Evolutionary conservation across 2,329 filamentous ascomycete genomes (phyloP).

Genomic region (Penicillium corylophilum): DNA sequence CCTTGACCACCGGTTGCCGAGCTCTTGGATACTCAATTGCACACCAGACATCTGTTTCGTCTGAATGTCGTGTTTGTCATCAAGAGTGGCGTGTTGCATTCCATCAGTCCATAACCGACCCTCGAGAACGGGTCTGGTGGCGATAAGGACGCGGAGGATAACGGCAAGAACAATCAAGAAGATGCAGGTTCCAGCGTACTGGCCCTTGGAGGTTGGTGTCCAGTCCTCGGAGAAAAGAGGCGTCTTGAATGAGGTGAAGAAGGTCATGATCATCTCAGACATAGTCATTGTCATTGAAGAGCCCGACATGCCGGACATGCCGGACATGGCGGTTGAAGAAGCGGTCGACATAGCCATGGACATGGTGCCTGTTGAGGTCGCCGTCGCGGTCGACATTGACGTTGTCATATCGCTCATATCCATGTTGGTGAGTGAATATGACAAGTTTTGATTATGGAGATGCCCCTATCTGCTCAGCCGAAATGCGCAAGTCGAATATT

Average conservation of each 20-base stretch:
- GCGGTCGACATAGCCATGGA: conserved; percentile 11
- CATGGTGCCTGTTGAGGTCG: conserved; percentile 12
- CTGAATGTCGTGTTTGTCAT: background rate
- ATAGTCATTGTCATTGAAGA: conserved; percentile 18
- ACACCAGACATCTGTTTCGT: conserved; percentile 8
- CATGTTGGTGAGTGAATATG: conserved; percentile 4
- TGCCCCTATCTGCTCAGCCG: background rate
- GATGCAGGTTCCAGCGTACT: conserved; percentile 84
- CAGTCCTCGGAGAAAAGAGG: conserved; percentile 66
- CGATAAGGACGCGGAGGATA: conserved; percentile 67
- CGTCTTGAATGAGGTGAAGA: conserved; percentile 58
- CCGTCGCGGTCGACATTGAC: conserved; percentile 6
- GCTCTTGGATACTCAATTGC: conserved; percentile 13
- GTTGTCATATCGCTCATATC: conserved; percentile 17
- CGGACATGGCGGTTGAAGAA: conserved; percentile 7
- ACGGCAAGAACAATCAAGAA: conserved; percentile 76
- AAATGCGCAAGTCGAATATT: background rate
- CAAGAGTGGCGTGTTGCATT: conserved; percentile 4
- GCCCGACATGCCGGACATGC: conserved; percentile 3
- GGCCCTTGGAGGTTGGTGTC: conserved; percentile 66
- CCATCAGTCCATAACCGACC: conserved; percentile 22
- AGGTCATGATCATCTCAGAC: conserved; percentile 25
- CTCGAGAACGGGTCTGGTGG: conserved; percentile 59
- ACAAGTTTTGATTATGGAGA: background rate
- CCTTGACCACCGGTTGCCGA: conserved; percentile 19